Evolutionary conservation across 768 basidiomycete species (phyloP).

Genomic region (Amanita brunnescens): DNA sequence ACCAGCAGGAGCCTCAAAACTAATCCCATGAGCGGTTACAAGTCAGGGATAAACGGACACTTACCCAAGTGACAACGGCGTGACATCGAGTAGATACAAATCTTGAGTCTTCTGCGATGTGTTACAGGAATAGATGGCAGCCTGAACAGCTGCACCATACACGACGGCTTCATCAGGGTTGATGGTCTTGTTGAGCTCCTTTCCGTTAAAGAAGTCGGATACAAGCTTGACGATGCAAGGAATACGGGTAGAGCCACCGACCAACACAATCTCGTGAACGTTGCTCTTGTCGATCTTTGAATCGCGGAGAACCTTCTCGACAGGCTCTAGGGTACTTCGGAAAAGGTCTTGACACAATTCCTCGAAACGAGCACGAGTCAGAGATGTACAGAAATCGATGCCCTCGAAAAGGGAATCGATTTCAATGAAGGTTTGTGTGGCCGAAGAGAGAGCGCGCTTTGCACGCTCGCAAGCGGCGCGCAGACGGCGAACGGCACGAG

Average conservation of each 20-base stretch:
- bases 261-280: constrained; percentile 96
- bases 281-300: constrained; percentile 95
- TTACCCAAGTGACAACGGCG: constrained; percentile 68
- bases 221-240: constrained; percentile 96
- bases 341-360: constrained; percentile 94
- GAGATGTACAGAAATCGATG: constrained; percentile 96
- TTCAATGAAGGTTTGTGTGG: constrained; percentile 93
- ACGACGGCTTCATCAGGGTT: constrained; percentile 99
- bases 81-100: constrained; percentile 89
- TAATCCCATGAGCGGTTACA: constrained; percentile 11
- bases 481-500: constrained; percentile 93
- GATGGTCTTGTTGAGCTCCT: constrained; percentile 98
- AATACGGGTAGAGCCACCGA: constrained; percentile 97
- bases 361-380: constrained; percentile 98
- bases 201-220: constrained; percentile 97
- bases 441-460: constrained; percentile 96
- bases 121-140: constrained; percentile 94
- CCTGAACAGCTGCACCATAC: constrained; percentile 98
- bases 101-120: constrained; percentile 98
- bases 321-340: constrained; percentile 90
- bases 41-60: constrained; percentile 23
- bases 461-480: constrained; percentile 98
- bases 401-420: constrained; percentile 98
- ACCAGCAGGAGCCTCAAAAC: constrained; percentile 98
- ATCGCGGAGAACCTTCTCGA: constrained; percentile 96